Evolutionary conservation across 2,329 filamentous ascomycete genomes (phyloP).

Genomic region (Colletotrichum gigasporum): DNA sequence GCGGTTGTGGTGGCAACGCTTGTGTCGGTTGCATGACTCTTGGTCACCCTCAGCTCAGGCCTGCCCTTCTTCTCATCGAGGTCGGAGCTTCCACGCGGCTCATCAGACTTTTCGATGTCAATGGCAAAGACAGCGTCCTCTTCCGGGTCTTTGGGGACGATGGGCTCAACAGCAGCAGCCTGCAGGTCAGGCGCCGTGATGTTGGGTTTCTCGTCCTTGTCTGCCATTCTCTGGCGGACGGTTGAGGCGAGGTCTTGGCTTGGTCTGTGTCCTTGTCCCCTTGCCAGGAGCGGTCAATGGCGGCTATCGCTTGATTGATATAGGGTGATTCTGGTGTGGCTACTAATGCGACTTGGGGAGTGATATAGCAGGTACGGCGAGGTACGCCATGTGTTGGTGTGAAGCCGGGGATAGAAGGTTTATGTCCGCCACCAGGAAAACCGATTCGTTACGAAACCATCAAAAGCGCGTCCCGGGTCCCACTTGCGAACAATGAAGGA

Average conservation of each 20-base stretch:
- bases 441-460: not conserved
- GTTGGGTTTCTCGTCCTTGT: slow-evolving; percentile 37
- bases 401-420: not conserved
- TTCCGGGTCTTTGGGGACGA: slow-evolving; percentile 17
- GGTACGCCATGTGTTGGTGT: not conserved
- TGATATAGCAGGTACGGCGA: not conserved
- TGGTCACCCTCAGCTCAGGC: slow-evolving; percentile 48
- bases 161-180: slow-evolving; percentile 40
- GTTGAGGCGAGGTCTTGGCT: not conserved
- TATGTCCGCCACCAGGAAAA: slow-evolving; percentile 16
- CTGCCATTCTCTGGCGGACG: slow-evolving; percentile 29
- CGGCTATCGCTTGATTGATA: not conserved
- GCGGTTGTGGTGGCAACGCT: slow-evolving; percentile 57
- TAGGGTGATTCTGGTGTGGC: not conserved
- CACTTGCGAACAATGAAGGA: slow-evolving; percentile 3
- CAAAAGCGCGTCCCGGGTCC: not conserved
- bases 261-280: not conserved
- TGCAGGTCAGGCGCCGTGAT: slow-evolving; percentile 39
- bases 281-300: not conserved
- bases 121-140: slow-evolving; percentile 20
- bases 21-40: slow-evolving; percentile 63
- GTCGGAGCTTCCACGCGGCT: slow-evolving; percentile 7
- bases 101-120: slow-evolving; percentile 23
- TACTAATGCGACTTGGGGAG: not conserved
- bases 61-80: slow-evolving; percentile 23